A percentile compares a stretch with the other conserved stretches of the same genome.
phyloP scores from a whole-genome alignment of 257 asterid genomes.

The Knoxia roxburghii region DNA sequence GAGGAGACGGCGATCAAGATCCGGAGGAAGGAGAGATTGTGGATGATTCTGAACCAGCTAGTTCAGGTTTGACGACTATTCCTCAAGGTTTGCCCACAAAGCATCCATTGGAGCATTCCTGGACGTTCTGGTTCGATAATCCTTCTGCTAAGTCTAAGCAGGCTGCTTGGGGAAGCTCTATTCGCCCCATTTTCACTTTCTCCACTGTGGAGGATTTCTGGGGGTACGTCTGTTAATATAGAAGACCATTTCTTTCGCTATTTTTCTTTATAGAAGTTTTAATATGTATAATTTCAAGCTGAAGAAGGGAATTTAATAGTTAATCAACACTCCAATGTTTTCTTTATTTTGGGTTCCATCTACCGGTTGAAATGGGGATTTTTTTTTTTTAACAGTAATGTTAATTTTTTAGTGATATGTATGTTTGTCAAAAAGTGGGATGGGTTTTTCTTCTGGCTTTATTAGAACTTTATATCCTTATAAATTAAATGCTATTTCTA shows the following conservation, averaged over 20 bases:
- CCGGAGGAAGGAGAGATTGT: conserved; percentile 32
- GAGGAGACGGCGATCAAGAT: conserved; percentile 17
- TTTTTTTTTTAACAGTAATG: too few relatives aligned
- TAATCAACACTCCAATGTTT: too few relatives aligned
- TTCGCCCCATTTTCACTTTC: conserved; percentile 32
- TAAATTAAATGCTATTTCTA: too few relatives aligned
- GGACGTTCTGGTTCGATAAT: conserved; percentile 33
- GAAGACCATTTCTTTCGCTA: too few relatives aligned
- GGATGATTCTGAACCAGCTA: conserved; percentile 21
- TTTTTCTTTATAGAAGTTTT: not conserved
- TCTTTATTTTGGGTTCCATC: too few relatives aligned
- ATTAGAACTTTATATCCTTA: too few relatives aligned
- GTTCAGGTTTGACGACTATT: conserved; percentile 1
- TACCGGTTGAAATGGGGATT: too few relatives aligned
- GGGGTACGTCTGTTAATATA: conserved; percentile 18
- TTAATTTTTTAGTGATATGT: too few relatives aligned
- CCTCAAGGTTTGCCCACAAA: conserved; percentile 3
- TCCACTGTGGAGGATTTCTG: conserved; percentile 37
- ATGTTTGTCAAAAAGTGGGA: too few relatives aligned
- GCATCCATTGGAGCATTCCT: conserved; percentile 30
- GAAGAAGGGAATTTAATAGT: too few relatives aligned
- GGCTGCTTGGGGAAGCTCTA: conserved; percentile 30
- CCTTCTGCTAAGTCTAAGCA: conserved; percentile 24
- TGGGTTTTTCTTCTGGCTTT: too few relatives aligned
- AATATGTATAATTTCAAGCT: too few relatives aligned